These are phyloP conservation scores for Cladosporium sp. DNA, from an alignment of 2,329 filamentous ascomycete species.

Conservation along the genomic window DNA sequence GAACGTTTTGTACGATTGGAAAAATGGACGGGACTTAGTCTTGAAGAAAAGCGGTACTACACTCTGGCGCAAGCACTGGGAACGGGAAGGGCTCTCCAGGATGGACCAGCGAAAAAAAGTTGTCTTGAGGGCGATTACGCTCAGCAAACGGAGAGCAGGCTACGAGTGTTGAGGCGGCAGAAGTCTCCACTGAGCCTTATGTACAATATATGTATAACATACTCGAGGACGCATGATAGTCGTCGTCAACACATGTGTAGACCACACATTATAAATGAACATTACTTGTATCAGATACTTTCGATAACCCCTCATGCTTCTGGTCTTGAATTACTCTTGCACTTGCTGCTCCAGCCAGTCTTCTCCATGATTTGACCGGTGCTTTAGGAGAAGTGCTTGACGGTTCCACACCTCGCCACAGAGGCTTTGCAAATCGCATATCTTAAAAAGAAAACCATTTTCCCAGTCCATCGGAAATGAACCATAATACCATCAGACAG, in stretches of 20 bases:
- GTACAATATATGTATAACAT: constrained; percentile 14
- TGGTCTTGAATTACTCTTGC: too few relatives aligned
- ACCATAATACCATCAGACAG: too few relatives aligned
- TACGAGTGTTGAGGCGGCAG: background rate
- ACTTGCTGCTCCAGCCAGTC: too few relatives aligned
- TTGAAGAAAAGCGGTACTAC: background rate
- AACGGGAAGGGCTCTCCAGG: background rate
- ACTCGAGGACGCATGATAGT: background rate
- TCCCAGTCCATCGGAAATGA: background rate
- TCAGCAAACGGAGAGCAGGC: background rate
- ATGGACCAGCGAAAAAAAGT: too few relatives aligned
- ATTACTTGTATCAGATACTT: too few relatives aligned
- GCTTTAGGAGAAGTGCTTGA: too few relatives aligned
- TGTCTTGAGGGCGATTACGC: too few relatives aligned
- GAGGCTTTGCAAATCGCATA: too few relatives aligned
- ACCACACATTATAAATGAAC: background rate
- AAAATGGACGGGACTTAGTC: background rate
- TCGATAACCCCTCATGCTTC: too few relatives aligned
- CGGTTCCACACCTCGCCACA: too few relatives aligned
- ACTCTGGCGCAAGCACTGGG: background rate
- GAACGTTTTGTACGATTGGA: background rate
- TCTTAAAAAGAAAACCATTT: background rate
- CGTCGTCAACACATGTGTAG: background rate
- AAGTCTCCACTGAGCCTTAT: constrained; percentile 11
- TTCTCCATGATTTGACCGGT: too few relatives aligned